Conservation (phyloP, 805 yeast genomes). For the Cyberlindnera mycetangii region DNA sequence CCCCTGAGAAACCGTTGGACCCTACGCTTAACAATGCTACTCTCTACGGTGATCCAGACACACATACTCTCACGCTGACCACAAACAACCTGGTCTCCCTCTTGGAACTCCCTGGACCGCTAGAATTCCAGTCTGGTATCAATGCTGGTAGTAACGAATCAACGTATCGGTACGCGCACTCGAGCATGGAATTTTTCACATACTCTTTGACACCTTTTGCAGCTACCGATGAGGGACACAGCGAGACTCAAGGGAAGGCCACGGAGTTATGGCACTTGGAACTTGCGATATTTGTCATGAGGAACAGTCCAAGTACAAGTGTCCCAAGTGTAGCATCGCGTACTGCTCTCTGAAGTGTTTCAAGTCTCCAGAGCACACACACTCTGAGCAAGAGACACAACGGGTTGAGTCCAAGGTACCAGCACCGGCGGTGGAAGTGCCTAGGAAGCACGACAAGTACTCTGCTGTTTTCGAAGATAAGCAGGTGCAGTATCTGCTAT, state of each 20-base stretch:
- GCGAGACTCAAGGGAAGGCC: too few species aligned
- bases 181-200: too few species aligned
- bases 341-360: constrained; percentile 62
- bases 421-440: not conserved
- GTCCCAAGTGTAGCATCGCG: constrained; percentile 45
- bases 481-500: constrained; percentile 42
- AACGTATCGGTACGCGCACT: not conserved
- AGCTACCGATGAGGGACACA: too few species aligned
- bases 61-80: too few species aligned
- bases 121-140: too few species aligned
- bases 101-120: too few species aligned
- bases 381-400: constrained; percentile 7
- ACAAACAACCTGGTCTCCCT: too few species aligned
- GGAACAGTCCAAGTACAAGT: constrained; percentile 47
- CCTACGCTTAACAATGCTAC: too few species aligned
- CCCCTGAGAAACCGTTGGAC: too few species aligned
- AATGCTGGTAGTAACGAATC: too few species aligned
- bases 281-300: constrained; percentile 20
- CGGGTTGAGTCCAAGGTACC: not conserved
- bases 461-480: constrained; percentile 38
- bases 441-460: constrained; percentile 21
- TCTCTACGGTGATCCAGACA: too few species aligned
- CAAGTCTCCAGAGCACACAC: constrained; percentile 41
- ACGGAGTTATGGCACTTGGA: constrained; percentile 13
- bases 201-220: not conserved